phyloP scores from a whole-genome alignment of 352 stramenopile genomes.

The Pythium coloratum region DNA sequence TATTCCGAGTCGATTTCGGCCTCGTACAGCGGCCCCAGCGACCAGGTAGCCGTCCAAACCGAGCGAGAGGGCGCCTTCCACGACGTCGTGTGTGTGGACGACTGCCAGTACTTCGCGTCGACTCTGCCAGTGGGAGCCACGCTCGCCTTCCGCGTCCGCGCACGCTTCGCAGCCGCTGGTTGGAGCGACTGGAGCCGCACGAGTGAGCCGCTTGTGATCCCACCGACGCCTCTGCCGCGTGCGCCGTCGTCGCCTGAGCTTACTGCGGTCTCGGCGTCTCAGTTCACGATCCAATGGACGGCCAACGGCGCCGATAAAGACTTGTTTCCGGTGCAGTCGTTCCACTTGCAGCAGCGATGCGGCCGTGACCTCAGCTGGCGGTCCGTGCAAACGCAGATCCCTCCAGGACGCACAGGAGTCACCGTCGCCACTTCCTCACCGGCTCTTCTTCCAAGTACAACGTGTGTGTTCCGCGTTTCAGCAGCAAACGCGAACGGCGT shows the following conservation, averaged over 20 bases:
- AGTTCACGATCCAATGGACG: conserved; percentile 48
- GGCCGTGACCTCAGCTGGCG: conserved; percentile 46
- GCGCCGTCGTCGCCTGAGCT: conserved; percentile 45
- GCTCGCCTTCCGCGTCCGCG: conserved; percentile 56
- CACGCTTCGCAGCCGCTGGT: conserved; percentile 29
- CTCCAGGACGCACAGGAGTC: conserved; percentile 28
- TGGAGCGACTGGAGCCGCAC: conserved; percentile 62
- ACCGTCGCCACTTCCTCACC: conserved; percentile 35
- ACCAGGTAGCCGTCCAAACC: conserved; percentile 53
- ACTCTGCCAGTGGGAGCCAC: conserved; percentile 32
- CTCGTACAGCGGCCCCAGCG: conserved; percentile 41
- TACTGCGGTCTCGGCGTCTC: conserved; percentile 31
- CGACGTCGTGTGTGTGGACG: conserved; percentile 25
- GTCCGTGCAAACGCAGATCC: conserved; percentile 32
- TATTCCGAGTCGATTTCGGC: conserved; percentile 56
- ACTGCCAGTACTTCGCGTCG: conserved; percentile 30
- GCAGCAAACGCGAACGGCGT: conserved; percentile 51
- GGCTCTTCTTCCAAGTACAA: conserved; percentile 35
- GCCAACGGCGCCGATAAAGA: not conserved
- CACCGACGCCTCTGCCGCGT: conserved; percentile 37
- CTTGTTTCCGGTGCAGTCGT: conserved; percentile 45
- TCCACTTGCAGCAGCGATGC: conserved; percentile 56
- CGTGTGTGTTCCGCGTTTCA: conserved; percentile 54
- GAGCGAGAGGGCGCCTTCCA: conserved; percentile 31
- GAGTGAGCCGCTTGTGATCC: conserved; percentile 37